Base-by-base conservation (phyloP, 2,329 filamentous ascomycete genomes). In the Botrytis deweyae region DNA sequence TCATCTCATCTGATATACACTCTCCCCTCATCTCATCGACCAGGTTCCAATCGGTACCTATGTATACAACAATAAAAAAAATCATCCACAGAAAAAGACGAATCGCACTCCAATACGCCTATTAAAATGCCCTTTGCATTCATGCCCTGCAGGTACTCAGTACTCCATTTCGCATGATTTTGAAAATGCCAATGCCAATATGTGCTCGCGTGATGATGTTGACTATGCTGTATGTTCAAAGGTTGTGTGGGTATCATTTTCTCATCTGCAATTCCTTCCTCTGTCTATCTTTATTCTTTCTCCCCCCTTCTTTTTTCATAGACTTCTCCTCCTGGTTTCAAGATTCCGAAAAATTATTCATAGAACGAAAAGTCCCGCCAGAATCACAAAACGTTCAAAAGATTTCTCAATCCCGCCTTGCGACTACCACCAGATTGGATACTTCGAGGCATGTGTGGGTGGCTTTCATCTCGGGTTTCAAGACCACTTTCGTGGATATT, bases 391-490 rank as follows among this genome's bases (percentile, higher is more conserved):
- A 77, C 46, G 29, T 74, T 70, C 6, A 77, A 67, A 16, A 79
- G 70, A 62, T 78, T 78, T 22, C 65, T 22, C 55, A 79, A 59
- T 10, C 78, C 78, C 4, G 75, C 55, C 40, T 73, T 75, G 25
- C 73, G 75, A 22, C 75, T 49, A 14, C 72, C 74, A 29, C 75
- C 73, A 3, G 74, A 70, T 63, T 76, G 75, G 1, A 79, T 69
- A 67, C 77, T 78, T 9, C 76, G 71, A 2, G 77, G 78, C 44
- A 78, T 72, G 29, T 79, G 78, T 7, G 78, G 76, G 46, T 72
- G 70, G 18, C 6, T 25, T 67, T 40, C 22, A 40, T 40, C 12
- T 55, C 52, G 46, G 14, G 8, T 36, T 67, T 55, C 33, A 7
- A 38, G 33, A 9, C 12, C 14, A 29, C 20, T 42, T n/a, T 68